These are phyloP conservation scores for Trypanosoma cruzi DNA, from an alignment of 208 protist species.

Conservation along the genomic window DNA sequence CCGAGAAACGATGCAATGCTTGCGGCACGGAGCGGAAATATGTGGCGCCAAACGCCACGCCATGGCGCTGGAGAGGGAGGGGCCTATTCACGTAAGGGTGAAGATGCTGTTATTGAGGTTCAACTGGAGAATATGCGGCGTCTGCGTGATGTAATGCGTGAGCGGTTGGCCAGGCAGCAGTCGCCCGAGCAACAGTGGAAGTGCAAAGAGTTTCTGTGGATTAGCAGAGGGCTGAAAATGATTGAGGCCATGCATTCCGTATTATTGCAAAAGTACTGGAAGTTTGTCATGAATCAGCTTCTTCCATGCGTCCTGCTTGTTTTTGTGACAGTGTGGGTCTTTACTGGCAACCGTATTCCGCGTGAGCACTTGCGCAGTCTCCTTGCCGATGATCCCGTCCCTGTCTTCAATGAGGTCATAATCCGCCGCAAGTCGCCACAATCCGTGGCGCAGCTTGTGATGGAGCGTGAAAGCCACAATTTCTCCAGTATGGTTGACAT, in stretches of 20 bases:
- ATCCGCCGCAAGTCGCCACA: not conserved
- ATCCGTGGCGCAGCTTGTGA: slow-evolving; percentile 30
- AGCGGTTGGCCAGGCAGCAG: slow-evolving; percentile 3
- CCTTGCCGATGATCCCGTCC: slow-evolving; percentile 9
- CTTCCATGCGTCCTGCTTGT: slow-evolving; percentile 17
- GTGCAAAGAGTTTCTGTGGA: slow-evolving; percentile 17
- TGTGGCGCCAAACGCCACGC: not conserved
- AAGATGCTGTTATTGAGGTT: slow-evolving; percentile 11
- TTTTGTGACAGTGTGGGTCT: slow-evolving; percentile 22
- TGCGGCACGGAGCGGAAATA: not conserved
- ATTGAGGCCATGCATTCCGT: not conserved
- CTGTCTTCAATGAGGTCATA: not conserved
- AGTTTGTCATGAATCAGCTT: slow-evolving; percentile 11
- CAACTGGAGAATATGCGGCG: slow-evolving; percentile 44
- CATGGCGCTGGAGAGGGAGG: not conserved
- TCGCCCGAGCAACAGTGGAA: slow-evolving; percentile 8
- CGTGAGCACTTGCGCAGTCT: slow-evolving; percentile 23
- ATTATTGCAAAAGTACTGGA: slow-evolving; percentile 13
- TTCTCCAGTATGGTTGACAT: not conserved
- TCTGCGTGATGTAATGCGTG: slow-evolving; percentile 33
- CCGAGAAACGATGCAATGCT: not conserved
- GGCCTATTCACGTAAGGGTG: not conserved
- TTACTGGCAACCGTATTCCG: slow-evolving; percentile 32
- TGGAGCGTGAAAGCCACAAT: slow-evolving; percentile 28
- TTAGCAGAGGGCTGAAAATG: slow-evolving; percentile 7